Base-by-base conservation (phyloP, 306 rosid species). In the Quercus dentata region DNA sequence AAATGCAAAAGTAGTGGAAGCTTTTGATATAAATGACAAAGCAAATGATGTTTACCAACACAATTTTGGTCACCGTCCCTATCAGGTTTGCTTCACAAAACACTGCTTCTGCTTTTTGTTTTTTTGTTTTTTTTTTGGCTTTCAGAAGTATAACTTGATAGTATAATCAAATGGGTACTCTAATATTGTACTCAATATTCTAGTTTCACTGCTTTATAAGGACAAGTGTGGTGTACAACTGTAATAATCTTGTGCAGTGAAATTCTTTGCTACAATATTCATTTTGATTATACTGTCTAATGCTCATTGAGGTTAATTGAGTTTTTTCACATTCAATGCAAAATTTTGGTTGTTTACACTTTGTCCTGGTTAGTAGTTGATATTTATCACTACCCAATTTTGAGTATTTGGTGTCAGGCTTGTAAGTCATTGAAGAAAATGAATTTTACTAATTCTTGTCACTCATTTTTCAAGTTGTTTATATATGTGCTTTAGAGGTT, bases 21-120 rank as follows among this genome's bases (percentile, higher is more conserved):
- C 97, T 14, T 95, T 95, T 82, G 98, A 95, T 75, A 95, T 93
- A 19, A 95, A 95, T 72, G 90, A 95, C 91, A 90, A 54, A 56
- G 98, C 98, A 5, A 95, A 95, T 46, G 97, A 95, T 71, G 98
- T 91, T 65, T 93, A 95, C 79, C 81, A 90, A 63, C 94, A 81
- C 65, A 93, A 95, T 82, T 95, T 93, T 75, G 87, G 78, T 25
- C 92, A 95, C 62, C 99, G 97, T 81, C 98, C 99, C 51, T 86
- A 77, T 85, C 98, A 95, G 99, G 97, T 93, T 64, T 75, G 8
- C 41, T 59, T 1, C 15, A 6, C 17, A 51, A 25, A 46, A 21
- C 3, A 31, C 7, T 44, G 46, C 38, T 77, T 13, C 46, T 8
- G 12, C 46, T 8, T 8, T 41, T 41, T 41, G 11, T 41, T 41